Base-by-base conservation (phyloP, 164 flowering plant species). In the Malania oleifera region DNA sequence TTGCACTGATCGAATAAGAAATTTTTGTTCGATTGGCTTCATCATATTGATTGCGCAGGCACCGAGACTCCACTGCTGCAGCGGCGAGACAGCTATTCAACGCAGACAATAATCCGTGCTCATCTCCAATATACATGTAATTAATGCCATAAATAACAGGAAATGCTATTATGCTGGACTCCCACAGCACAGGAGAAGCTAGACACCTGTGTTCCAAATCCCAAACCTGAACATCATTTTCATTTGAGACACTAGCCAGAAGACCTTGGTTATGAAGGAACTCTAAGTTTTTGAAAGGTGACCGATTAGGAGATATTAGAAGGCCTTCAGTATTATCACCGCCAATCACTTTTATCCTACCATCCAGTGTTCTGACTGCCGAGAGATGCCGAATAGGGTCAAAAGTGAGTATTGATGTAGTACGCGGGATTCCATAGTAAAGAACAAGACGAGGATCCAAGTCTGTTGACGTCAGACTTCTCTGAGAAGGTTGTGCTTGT, bases 251-350 rank as follows among this genome's bases (percentile, higher is more conserved):
- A 53, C 86, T 75, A 62, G 69, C 83, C 34, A 91, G 77, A 71
- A 79, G 85, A 31, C 98, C 98, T 78, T 84, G 86, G 66, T 91
- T 91, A 52, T 81, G 77, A 44, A 91, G 72, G 73, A 91, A 91
- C 98, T 89, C 87, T 65, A 89, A 71, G 65, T 68, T 29, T 67
- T 89, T 89, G 65, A 74, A 81, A 1, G 96, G 87, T 53, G 71
- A 54, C 41, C 66, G 72, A 61, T 78, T 82, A 7, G 89, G 80
- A 63, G 90, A 80, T 55, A 74, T 67, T 29, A 89, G 78, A 71
- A 89, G 85, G 22, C 74, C 86, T 82, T 89, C 93, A 66, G 86
- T 75, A 45, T 77, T 75, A 61, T 84, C 77, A 59, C 87, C 87
- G 60, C 96, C 91, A 57, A 89, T 67, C 52, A 89, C 83, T 67